Evolutionary conservation across 108 stramenopile genomes (phyloP).

Genomic region (Cyclotella atomus): DNA sequence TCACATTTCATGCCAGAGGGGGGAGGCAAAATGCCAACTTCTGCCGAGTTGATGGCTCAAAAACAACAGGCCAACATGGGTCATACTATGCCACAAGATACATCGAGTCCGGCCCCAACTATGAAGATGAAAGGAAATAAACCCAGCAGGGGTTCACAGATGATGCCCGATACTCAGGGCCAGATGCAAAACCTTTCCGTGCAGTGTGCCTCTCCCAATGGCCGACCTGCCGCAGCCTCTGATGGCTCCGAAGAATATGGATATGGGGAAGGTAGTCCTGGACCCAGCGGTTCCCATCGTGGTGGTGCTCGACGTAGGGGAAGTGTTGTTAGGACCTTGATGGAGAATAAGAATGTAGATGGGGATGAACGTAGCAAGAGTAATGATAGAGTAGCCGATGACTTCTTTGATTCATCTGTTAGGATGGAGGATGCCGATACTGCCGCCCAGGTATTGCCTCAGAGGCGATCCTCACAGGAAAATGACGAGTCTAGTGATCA

Average conservation of each 20-base stretch:
- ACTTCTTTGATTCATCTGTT: not conserved
- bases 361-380: constrained; percentile 15
- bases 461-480: constrained; percentile 6
- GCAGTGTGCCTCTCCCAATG: constrained; percentile 1
- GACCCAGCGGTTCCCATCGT: constrained; percentile 1
- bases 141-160: constrained; percentile 7
- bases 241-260: not conserved
- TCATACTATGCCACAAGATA: not conserved
- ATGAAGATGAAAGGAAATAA: constrained; percentile 11
- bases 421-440: not conserved
- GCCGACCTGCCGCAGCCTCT: not conserved
- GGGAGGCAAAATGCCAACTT: constrained; percentile 23
- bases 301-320: constrained; percentile 28
- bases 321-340: constrained; percentile 26
- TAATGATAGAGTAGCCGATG: not conserved
- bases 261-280: constrained; percentile 1
- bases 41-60: constrained; percentile 30
- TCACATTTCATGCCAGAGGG: constrained; percentile 15
- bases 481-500: not conserved
- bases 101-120: not conserved
- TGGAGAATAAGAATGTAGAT: constrained; percentile 29
- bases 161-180: constrained; percentile 17
- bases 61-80: constrained; percentile 9
- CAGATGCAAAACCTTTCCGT: constrained; percentile 20
- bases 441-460: constrained; percentile 8